Percentiles rank a stretch among this genome's conserved stretches.
These are phyloP conservation scores for Boletus smithii DNA, from an alignment of 1,284 basidiomycete genomes.

Conservation along the genomic window DNA sequence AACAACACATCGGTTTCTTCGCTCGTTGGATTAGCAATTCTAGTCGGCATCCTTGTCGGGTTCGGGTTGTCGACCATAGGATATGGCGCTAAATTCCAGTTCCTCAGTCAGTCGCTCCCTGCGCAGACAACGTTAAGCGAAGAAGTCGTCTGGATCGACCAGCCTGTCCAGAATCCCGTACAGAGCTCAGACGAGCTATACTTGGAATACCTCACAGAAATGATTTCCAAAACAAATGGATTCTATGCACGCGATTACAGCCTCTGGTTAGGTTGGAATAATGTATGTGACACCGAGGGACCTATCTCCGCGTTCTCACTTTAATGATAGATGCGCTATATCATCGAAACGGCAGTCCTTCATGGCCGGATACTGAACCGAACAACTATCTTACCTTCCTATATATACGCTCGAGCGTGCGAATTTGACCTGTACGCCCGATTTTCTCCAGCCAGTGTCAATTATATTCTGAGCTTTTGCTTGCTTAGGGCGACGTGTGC, in stretches of 20 bases:
- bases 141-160: slow-evolving; percentile 21
- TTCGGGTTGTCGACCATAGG: slow-evolving; percentile 24
- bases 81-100: slow-evolving; percentile 17
- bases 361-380: slow-evolving; percentile 38
- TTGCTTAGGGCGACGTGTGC: slow-evolving; percentile 31
- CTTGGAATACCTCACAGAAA: slow-evolving; percentile 17
- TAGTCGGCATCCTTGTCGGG: slow-evolving; percentile 26
- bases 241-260: slow-evolving; percentile 37
- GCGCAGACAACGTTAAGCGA: slow-evolving; percentile 11
- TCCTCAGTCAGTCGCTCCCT: slow-evolving; percentile 19
- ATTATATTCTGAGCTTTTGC: neutral
- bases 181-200: slow-evolving; percentile 11
- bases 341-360: slow-evolving; percentile 39
- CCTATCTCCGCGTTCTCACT: slow-evolving; percentile 1
- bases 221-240: slow-evolving; percentile 31
- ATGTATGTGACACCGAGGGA: slow-evolving; percentile 17
- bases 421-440: slow-evolving; percentile 36
- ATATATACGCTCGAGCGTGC: slow-evolving; percentile 42
- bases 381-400: slow-evolving; percentile 39
- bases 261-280: slow-evolving; percentile 36
- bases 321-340: slow-evolving; percentile 35
- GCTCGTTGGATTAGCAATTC: slow-evolving; percentile 21
- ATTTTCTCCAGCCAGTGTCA: neutral
- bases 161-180: neutral
- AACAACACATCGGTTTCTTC: neutral